phyloP scores from a whole-genome alignment of 2,329 filamentous ascomycete species.

The Talaromyces sp. region DNA sequence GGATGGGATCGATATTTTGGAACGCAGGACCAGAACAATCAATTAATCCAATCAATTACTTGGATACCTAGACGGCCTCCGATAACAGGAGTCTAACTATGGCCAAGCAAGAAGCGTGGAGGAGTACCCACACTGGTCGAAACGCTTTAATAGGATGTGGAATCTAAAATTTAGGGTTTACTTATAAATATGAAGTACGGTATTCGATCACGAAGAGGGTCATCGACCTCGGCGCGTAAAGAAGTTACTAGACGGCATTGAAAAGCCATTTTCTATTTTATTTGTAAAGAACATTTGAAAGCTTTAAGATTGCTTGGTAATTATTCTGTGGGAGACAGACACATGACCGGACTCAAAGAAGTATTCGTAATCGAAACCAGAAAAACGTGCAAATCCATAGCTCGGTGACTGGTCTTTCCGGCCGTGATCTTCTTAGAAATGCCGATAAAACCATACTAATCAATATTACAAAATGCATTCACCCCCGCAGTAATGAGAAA shows the following conservation, averaged over 20 bases:
- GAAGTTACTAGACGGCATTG: not conserved
- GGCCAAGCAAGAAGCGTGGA: not conserved
- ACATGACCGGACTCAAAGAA: not conserved
- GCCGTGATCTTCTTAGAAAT: not conserved
- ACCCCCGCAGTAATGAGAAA: not conserved
- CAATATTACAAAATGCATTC: not conserved
- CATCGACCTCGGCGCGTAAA: too few relatives aligned
- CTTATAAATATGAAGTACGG: not conserved
- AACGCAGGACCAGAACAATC: not conserved
- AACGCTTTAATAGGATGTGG: not conserved
- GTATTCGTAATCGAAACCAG: not conserved
- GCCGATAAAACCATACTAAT: not conserved
- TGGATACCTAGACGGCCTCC: not conserved
- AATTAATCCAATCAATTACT: not conserved
- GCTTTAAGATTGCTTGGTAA: not conserved
- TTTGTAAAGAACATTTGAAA: not conserved
- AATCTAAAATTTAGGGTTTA: not conserved
- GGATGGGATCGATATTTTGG: not conserved
- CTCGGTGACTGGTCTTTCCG: not conserved
- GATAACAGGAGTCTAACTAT: slow-evolving; percentile 8
- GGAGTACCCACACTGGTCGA: not conserved
- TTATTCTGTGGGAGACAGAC: not conserved
- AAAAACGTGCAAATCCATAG: not conserved
- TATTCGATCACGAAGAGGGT: too few relatives aligned
- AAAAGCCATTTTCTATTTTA: not conserved